phyloP scores from a whole-genome alignment of 257 asterid species.

The Nemophila menziesii region DNA sequence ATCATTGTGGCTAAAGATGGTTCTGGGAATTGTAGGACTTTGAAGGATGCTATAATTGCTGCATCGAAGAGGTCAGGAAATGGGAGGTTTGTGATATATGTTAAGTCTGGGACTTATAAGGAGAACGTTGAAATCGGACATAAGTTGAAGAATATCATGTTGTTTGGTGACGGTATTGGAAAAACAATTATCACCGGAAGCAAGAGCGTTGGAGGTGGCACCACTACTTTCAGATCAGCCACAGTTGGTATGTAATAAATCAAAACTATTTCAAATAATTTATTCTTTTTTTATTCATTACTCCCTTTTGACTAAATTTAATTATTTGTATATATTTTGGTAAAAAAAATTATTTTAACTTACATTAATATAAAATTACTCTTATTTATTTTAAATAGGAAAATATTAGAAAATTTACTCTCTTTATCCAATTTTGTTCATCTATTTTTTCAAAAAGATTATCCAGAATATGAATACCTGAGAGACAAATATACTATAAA shows the following conservation, averaged over 20 bases:
- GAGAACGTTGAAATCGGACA: slow-evolving; percentile 59
- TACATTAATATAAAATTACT: too few relatives aligned
- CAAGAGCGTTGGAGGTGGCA: slow-evolving; percentile 59
- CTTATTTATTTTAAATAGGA: too few relatives aligned
- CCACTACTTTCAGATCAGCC: slow-evolving; percentile 72
- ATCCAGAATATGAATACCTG: too few relatives aligned
- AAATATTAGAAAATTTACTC: too few relatives aligned
- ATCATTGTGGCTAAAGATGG: slow-evolving; percentile 74
- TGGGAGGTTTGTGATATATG: slow-evolving; percentile 51
- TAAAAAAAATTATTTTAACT: not conserved
- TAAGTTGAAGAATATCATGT: slow-evolving; percentile 45
- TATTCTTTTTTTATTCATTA: not conserved
- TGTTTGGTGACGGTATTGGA: slow-evolving; percentile 85
- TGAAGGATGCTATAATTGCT: slow-evolving; percentile 40
- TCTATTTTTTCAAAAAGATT: too few relatives aligned
- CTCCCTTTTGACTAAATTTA: not conserved
- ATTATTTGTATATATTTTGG: too few relatives aligned
- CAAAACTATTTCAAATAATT: not conserved
- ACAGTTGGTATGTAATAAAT: slow-evolving; percentile 52
- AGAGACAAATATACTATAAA: too few relatives aligned
- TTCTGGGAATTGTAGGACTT: slow-evolving; percentile 43
- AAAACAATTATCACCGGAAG: slow-evolving; percentile 81
- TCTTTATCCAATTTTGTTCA: too few relatives aligned
- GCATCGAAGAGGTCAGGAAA: slow-evolving; percentile 31
- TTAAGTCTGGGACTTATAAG: slow-evolving; percentile 57